phyloP scores from a whole-genome alignment of 139 green algal species.

The Pseudopediastrum boryanum region DNA sequence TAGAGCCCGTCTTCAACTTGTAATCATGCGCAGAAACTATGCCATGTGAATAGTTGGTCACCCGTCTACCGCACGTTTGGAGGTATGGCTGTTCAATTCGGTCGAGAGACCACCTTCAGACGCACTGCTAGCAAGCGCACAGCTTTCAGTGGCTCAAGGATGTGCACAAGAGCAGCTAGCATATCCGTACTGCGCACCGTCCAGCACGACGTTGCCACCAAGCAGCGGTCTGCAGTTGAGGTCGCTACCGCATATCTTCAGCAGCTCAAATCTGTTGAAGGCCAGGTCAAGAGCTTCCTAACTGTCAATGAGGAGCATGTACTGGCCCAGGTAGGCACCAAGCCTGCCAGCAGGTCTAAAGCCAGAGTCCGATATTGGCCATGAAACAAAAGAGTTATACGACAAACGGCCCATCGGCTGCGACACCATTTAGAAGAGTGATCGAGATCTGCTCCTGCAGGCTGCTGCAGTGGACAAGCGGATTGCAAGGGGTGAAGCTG shows the following conservation, averaged over 20 bases:
- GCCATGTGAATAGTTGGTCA: neutral
- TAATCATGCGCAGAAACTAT: neutral
- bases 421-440: too few species aligned
- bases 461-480: constrained; percentile 59
- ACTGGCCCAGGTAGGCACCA: constrained; percentile 49
- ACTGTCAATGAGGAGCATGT: constrained; percentile 54
- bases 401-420: too few species aligned
- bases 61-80: neutral
- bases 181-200: constrained; percentile 43
- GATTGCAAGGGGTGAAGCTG: constrained; percentile 41
- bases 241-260: constrained; percentile 54
- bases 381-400: too few species aligned
- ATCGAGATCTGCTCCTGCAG: constrained; percentile 40
- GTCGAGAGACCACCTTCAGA: constrained; percentile 1
- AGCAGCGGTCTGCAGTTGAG: constrained; percentile 49
- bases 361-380: too few species aligned
- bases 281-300: constrained; percentile 54
- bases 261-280: constrained; percentile 42
- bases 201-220: constrained; percentile 42
- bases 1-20: neutral
- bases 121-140: neutral
- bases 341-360: too few species aligned
- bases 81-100: neutral
- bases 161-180: constrained; percentile 20
- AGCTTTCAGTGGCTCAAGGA: constrained; percentile 9